Evolutionary conservation across 352 stramenopile species (phyloP).

Genomic region (Pythium phragmiticola): DNA sequence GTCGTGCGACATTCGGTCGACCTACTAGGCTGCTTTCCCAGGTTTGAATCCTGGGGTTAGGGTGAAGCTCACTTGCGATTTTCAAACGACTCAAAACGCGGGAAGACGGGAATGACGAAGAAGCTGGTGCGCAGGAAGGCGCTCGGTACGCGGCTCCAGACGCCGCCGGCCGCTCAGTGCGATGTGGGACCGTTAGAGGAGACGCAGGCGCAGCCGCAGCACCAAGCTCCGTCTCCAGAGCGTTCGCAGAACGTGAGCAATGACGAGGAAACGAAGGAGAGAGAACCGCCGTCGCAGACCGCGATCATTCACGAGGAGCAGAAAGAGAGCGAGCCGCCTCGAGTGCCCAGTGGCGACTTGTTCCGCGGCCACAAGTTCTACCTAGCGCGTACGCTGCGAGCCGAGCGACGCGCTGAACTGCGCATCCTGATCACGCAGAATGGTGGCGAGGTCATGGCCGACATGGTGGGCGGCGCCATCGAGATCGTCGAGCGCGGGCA

Average conservation of each 20-base stretch:
- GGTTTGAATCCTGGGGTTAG: neutral
- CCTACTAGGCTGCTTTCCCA: neutral
- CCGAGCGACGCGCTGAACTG: slow-evolving; percentile 27
- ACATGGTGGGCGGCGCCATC: slow-evolving; percentile 11
- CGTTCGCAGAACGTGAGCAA: neutral
- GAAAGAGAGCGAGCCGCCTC: slow-evolving; percentile 10
- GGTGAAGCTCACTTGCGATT: slow-evolving; percentile 5
- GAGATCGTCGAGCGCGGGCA: slow-evolving; percentile 43
- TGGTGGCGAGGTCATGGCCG: slow-evolving; percentile 32
- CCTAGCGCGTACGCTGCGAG: slow-evolving; percentile 30
- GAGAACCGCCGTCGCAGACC: neutral
- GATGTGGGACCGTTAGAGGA: neutral
- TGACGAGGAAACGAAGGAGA: slow-evolving; percentile 18
- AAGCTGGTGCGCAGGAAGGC: neutral
- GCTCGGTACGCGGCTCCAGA: slow-evolving; percentile 4
- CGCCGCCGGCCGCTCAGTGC: neutral
- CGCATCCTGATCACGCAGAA: slow-evolving; percentile 33
- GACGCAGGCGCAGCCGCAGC: neutral
- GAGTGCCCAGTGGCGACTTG: slow-evolving; percentile 7
- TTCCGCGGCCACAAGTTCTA: slow-evolving; percentile 45
- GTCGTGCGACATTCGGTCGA: slow-evolving; percentile 6
- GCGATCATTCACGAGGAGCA: slow-evolving; percentile 12
- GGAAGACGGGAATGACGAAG: slow-evolving; percentile 6
- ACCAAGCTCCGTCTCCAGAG: neutral
- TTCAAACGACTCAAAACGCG: slow-evolving; percentile 3